Evolutionary conservation across 2,329 filamentous ascomycete genomes (phyloP).

Genomic region (Colletotrichum liriopes): DNA sequence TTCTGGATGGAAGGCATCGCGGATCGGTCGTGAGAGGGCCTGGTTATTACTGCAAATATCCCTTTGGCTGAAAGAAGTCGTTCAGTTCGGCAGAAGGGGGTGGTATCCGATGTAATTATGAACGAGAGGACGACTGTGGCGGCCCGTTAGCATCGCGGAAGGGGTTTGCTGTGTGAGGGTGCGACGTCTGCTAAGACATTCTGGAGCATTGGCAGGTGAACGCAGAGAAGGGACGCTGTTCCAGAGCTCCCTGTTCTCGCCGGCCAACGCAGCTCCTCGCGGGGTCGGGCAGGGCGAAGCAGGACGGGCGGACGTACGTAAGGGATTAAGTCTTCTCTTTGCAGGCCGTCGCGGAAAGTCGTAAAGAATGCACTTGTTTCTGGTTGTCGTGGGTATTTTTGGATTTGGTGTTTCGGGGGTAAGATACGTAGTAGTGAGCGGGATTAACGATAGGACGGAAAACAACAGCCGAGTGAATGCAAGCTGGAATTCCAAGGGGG

Average conservation of each 20-base stretch:
- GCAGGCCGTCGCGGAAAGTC: slow-evolving; percentile 34
- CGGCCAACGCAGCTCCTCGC: slow-evolving; percentile 18
- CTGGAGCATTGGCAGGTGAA: slow-evolving; percentile 31
- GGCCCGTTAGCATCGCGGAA: slow-evolving; percentile 31
- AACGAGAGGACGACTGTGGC: slow-evolving; percentile 31
- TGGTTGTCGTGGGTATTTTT: slow-evolving; percentile 40
- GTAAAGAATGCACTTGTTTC: slow-evolving; percentile 42
- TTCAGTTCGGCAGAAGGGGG: slow-evolving; percentile 3
- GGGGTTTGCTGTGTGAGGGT: slow-evolving; percentile 22
- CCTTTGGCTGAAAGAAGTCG: slow-evolving; percentile 25
- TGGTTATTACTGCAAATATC: slow-evolving; percentile 26
- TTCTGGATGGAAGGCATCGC: slow-evolving; percentile 58
- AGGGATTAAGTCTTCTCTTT: slow-evolving; percentile 41
- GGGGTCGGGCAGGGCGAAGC: slow-evolving; percentile 1
- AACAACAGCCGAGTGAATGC: slow-evolving; percentile 64
- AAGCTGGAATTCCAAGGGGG: slow-evolving; percentile 57
- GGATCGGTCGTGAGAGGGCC: slow-evolving; percentile 22
- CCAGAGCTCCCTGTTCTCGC: slow-evolving; percentile 23
- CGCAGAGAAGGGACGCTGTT: slow-evolving; percentile 24
- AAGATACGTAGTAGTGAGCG: slow-evolving; percentile 43
- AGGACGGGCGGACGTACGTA: slow-evolving; percentile 37
- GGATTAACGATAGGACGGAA: slow-evolving; percentile 62
- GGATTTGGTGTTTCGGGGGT: slow-evolving; percentile 11
- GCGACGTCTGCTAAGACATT: slow-evolving; percentile 30
- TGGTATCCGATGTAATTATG: slow-evolving; percentile 37